Base-by-base conservation (phyloP, 768 basidiomycete genomes). In the Clavaria fumosa region DNA sequence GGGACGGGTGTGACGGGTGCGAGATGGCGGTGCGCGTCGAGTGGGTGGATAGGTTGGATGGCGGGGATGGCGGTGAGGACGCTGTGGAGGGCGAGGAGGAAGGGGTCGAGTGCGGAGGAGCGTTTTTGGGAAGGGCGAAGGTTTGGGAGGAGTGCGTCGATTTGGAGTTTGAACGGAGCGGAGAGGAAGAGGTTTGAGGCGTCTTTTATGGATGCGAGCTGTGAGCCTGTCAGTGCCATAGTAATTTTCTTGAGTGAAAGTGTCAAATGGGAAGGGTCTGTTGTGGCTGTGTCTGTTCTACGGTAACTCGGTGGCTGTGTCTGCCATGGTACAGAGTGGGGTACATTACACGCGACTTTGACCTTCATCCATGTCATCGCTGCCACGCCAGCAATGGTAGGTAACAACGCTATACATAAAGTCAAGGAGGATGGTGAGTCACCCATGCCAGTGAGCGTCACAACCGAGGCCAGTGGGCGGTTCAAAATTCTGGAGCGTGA, bases 101-200 rank as follows among this genome's bases (percentile, higher is more conserved):
- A 78, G 22, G 64, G 65, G 39, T 85, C 78, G 3, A 90, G n/a
- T n/a, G n/a, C n/a, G n/a, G n/a, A n/a, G 61, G 1, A 69, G 61
- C n/a, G 67, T 59, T 15, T 59, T 62, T 47, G 61, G 62, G 2
- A 70, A 67, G 19, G 65, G 50, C 74, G 67, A 28, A 84, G 63
- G 50, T 79, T 78, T 6, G 85, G 78, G 14, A 91, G 62, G 9
- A 91, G 61, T 0, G 78, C 81, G 42, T 85, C 81, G 45, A 85
- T 78, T 67, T 90, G 84, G 6, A 91, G 66, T 47, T 85, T 84
- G 63, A 91, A 90, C 2, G 80, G 71, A 38, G 64, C 78, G 0
- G 85, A 89, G 47, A 70, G 67, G 53, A 75, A 86, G 15, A 88
- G 60, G 40, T 83, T 72, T 18, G 68, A 64, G 11, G 79, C 78